phyloP scores from a whole-genome alignment of 2,329 filamentous ascomycete genomes.

The Sordariomycetes sp. region DNA sequence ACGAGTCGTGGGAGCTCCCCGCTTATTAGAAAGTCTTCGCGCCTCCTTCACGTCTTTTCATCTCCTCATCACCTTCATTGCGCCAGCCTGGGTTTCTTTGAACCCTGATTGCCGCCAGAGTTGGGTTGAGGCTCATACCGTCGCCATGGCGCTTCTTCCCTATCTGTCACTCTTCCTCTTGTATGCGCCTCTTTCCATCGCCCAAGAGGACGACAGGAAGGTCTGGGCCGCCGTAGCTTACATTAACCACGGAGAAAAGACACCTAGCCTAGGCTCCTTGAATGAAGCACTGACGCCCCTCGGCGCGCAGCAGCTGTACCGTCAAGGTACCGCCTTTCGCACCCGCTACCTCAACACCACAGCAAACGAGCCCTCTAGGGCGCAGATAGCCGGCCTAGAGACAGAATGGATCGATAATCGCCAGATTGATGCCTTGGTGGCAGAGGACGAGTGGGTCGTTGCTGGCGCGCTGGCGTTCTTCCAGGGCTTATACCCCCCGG shows the following conservation, averaged over 20 bases:
- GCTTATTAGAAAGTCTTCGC: too few species aligned
- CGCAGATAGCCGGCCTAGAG: constrained; percentile 32
- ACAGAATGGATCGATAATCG: constrained; percentile 35
- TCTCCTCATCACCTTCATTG: too few species aligned
- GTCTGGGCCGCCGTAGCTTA: constrained; percentile 42
- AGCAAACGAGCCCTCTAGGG: constrained; percentile 14
- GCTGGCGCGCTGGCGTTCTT: constrained; percentile 68
- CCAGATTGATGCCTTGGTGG: constrained; percentile 33
- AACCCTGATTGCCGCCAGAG: too few species aligned
- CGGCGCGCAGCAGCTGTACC: constrained; percentile 42
- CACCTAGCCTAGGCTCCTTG: constrained; percentile 24
- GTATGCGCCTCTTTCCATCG: too few species aligned
- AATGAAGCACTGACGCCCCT: constrained; percentile 35
- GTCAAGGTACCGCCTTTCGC: constrained; percentile 38
- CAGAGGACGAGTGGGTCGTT: constrained; percentile 39
- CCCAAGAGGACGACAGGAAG: not conserved
- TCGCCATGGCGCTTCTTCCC: too few species aligned
- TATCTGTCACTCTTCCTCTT: too few species aligned
- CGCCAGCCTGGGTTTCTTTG: too few species aligned
- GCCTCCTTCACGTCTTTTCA: too few species aligned
- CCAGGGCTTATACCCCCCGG: constrained; percentile 76
- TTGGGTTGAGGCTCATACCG: too few species aligned
- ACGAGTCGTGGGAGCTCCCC: too few species aligned
- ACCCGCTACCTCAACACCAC: constrained; percentile 32
- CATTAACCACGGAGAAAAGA: constrained; percentile 44